Base-by-base conservation (phyloP, 2,329 filamentous ascomycete genomes). In the Fusarium sp. region DNA sequence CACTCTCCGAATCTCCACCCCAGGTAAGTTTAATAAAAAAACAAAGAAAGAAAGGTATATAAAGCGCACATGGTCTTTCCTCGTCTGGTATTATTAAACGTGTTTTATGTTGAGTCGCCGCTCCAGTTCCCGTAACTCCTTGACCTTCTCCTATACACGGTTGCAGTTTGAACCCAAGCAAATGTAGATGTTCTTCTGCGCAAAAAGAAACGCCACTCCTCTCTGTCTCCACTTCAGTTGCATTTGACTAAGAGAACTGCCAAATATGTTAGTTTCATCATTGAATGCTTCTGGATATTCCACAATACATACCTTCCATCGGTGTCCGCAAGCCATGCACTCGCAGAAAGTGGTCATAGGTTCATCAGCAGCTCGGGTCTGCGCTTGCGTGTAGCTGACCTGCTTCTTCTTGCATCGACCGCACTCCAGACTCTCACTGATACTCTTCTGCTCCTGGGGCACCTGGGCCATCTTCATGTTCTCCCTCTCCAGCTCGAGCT, bases 391-490 rank as follows among this genome's bases (percentile, higher is more conserved):
- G 82, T 99, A 99, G 81, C 92, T 94, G 78, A 98, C 96, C 85
- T 94, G 94, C 85, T 92, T 94, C 87, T 97, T 87, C 76, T 92
- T 92, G 83, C 96, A 99, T 81, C 94, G 94, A 77, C 94, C 89
- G 83, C 96, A 99, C 82, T 93, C 91, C 77, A 98, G 86, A 61
- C 91, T 93, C 78, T 92, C 91, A 79, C 91, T 94, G 82, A 98
- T 94, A 78, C 92, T 94, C 86, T 94, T 96, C 82, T 97, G 92
- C 20, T 90, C 92, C 85, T 94, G 92, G 61, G 95, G 93, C 13
- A 97, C 94, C 90, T 98, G 97, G 2, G 96, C 94, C 81, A 95
- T 94, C 84, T 94, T 94, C 92, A 98, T 94, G 82, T 99, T 99
- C 82, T 98, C 94, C 82, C 92, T 90, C 78, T 94, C 87, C 53